phyloP scores from a whole-genome alignment of 208 protist species.

The Crithidia thermophila region DNA sequence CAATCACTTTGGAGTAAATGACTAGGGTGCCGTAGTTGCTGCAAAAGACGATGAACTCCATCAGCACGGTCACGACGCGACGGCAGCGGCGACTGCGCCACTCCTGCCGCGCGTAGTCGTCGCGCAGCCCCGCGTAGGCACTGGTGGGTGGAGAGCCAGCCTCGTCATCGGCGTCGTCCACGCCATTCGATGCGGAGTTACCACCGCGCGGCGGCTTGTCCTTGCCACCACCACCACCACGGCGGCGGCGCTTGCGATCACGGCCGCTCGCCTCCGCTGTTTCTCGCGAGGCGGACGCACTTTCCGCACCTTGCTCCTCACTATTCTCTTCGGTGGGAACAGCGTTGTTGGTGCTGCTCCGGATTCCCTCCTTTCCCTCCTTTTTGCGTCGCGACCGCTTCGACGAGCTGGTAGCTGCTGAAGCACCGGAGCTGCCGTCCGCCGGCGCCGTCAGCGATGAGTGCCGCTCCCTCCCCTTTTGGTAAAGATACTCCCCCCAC shows the following conservation, averaged over 20 bases:
- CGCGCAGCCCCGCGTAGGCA: slow-evolving; percentile 16
- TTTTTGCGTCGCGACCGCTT: too few species aligned
- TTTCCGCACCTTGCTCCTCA: background rate
- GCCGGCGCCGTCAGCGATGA: too few species aligned
- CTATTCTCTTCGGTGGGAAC: too few species aligned
- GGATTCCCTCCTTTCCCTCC: too few species aligned
- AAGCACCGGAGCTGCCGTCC: too few species aligned
- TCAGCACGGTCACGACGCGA: slow-evolving; percentile 49
- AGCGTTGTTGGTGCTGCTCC: too few species aligned
- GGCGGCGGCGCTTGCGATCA: background rate
- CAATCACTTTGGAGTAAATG: slow-evolving; percentile 74
- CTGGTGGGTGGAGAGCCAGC: background rate
- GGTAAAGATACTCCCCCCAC: slow-evolving; percentile 53
- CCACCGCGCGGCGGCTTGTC: background rate
- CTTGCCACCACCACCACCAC: background rate
- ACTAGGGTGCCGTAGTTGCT: slow-evolving; percentile 75
- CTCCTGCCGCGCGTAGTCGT: slow-evolving; percentile 37
- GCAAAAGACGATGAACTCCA: slow-evolving; percentile 66
- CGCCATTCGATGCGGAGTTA: background rate
- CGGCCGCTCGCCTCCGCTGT: background rate
- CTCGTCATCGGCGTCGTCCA: background rate
- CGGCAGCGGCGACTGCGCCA: slow-evolving; percentile 43
- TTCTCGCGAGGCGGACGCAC: background rate
- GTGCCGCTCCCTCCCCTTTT: background rate
- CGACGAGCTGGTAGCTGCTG: too few species aligned